Evolutionary conservation across 2,329 filamentous ascomycete species (phyloP), one percentile per base, ranked within the genome.

Genomic region (Dactylellina cionopaga): DNA sequence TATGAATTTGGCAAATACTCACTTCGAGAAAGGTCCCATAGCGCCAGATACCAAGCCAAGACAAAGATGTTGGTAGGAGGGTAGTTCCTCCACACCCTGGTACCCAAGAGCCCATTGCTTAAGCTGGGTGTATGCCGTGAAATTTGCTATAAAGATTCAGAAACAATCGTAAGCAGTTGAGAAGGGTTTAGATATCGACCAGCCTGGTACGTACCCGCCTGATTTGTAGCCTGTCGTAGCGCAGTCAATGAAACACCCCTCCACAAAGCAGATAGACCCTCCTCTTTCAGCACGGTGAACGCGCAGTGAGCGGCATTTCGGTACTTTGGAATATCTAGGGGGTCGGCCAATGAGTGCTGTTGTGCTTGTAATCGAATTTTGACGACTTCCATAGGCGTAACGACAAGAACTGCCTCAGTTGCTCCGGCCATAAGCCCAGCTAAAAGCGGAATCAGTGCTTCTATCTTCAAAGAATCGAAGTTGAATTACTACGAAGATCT

Each of bases 331-430:
- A 97, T 82, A 80, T 98, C 95, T 76, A 98, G 89, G 4, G 95
- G 95, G 80, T 99, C 95, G 51, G 95, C 92, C 89, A 99, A 95
- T 80, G 88, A 92, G 87, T 99, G 95, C 83, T 97, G 92, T 83
- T 99, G 95, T 3, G 94, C 94, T 85, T 99, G 95, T 77, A 99
- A 87, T 51, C 95, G 91, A 80, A 99, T 99, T 87, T 99, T 99
- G 82, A 99, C 88, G 74, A 99, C 95, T 72, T 99, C 95, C 95
- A 99, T 99, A 4, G 95, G 95, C 27, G 93, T 97, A 64, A 99
- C 95, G 55, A 99, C 92, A 51, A 91, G 90, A 44, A 99, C 94
- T 75, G 95, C 95, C 85, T 99, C 95, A 17, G 95, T 98, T 15
- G 99, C 89, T 82, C 95, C 95, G 24, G 95, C 95, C 22, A 91